These are phyloP conservation scores for Aureobasidium lini DNA, from an alignment of 2,329 filamentous ascomycete genomes.

Conservation along the genomic window DNA sequence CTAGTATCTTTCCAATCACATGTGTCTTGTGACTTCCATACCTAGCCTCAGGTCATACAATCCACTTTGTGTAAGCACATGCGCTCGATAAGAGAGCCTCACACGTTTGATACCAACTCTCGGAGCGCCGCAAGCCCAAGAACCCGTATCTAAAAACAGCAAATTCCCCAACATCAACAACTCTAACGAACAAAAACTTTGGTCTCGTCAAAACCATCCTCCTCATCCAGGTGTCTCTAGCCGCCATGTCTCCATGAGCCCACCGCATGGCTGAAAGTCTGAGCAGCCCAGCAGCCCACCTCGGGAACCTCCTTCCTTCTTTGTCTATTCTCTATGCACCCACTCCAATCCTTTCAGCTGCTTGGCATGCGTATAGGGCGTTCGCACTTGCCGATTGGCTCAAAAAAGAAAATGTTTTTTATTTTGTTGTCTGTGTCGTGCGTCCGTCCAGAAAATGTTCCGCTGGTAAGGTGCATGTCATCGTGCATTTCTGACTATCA, in stretches of 20 bases:
- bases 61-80: too few relatives aligned
- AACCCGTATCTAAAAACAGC: not conserved
- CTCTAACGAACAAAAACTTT: not conserved
- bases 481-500: not conserved
- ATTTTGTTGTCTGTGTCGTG: not conserved
- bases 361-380: not conserved
- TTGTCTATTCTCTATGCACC: not conserved
- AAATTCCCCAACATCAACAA: conserved; percentile 2
- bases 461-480: not conserved
- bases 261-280: not conserved
- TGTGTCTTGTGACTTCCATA: not conserved
- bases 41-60: not conserved
- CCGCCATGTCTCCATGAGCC: not conserved
- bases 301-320: not conserved
- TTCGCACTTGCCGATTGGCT: conserved; percentile 1
- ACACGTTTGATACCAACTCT: not conserved
- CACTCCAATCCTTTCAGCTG: not conserved
- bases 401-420: not conserved
- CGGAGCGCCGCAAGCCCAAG: not conserved
- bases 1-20: not conserved
- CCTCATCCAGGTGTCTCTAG: not conserved
- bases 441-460: not conserved
- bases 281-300: not conserved
- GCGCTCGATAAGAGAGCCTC: not conserved
- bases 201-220: not conserved